phyloP scores from a whole-genome alignment of 2,329 filamentous ascomycete genomes.

The Trichoderma sp. region DNA sequence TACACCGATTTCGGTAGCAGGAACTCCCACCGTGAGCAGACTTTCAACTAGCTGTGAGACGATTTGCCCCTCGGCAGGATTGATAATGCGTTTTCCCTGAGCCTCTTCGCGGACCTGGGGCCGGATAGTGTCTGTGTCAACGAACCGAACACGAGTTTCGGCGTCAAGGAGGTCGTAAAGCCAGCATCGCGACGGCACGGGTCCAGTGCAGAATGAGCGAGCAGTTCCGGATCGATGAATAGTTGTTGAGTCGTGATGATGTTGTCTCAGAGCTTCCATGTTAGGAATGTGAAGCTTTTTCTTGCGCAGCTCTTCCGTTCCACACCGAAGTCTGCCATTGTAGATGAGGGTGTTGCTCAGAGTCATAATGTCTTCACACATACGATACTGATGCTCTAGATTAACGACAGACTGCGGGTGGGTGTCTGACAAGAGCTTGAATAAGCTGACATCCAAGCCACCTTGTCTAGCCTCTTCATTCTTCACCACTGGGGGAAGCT shows the following conservation, averaged over 20 bases:
- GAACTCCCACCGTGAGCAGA: conserved; percentile 75
- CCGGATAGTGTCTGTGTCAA: conserved; percentile 82
- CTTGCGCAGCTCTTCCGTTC: conserved; percentile 73
- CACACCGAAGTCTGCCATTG: conserved; percentile 85
- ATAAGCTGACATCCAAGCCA: conserved; percentile 88
- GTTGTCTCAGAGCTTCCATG: conserved; percentile 61
- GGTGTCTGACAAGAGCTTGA: conserved; percentile 87
- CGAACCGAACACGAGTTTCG: conserved; percentile 75
- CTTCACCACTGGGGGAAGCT: conserved; percentile 90
- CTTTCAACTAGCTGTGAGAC: conserved; percentile 79
- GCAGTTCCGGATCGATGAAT: conserved; percentile 48
- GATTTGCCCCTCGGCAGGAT: conserved; percentile 78
- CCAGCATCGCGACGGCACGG: conserved; percentile 67
- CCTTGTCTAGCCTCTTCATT: conserved; percentile 86
- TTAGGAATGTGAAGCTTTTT: conserved; percentile 70
- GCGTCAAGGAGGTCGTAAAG: conserved; percentile 72
- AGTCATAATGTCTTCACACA: conserved; percentile 96
- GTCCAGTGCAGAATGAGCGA: conserved; percentile 60
- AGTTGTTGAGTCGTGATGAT: conserved; percentile 57
- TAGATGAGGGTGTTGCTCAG: conserved; percentile 94
- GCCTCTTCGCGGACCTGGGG: conserved; percentile 70
- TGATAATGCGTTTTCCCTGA: conserved; percentile 85
- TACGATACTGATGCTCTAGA: conserved; percentile 94
- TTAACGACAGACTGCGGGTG: conserved; percentile 89
- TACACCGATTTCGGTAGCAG: conserved; percentile 79